Conservation (phyloP, 2,329 filamentous ascomycete genomes). For the Aspergillus flavus region DNA sequence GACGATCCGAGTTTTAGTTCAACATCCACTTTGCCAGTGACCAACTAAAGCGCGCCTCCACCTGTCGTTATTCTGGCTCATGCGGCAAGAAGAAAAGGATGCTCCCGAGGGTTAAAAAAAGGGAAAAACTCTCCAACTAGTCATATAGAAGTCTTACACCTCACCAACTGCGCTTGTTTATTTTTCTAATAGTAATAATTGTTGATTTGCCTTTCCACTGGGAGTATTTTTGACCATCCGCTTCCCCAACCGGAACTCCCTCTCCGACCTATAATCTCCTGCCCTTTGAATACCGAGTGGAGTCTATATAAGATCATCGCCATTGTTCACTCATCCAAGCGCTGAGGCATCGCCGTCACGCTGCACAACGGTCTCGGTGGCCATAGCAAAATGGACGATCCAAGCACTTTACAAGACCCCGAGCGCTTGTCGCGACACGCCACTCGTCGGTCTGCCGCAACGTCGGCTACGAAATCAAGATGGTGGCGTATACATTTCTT, state of each 20-base stretch:
- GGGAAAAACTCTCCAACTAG: too few relatives aligned
- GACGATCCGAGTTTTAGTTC: not conserved
- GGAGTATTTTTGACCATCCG: not conserved
- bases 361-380: not conserved
- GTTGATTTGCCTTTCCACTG: not conserved
- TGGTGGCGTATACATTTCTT: slow-evolving; percentile 81
- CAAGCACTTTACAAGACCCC: not conserved
- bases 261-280: not conserved
- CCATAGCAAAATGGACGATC: not conserved
- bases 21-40: not conserved
- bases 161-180: not conserved
- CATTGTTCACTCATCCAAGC: not conserved
- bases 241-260: not conserved
- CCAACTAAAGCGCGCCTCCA: not conserved
- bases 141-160: not conserved
- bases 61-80: not conserved
- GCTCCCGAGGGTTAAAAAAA: not conserved
- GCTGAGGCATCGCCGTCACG: too few relatives aligned
- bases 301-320: not conserved
- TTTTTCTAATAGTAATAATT: not conserved
- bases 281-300: not conserved
- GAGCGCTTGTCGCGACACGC: not conserved
- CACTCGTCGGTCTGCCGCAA: not conserved
- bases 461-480: slow-evolving; percentile 24
- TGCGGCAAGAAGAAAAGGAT: not conserved